A percentile compares a stretch with the other conserved stretches of the same genome.
Evolutionary conservation across 805 yeast genomes (phyloP).

Genomic region (Vanderwaltozyma tropicalis): DNA sequence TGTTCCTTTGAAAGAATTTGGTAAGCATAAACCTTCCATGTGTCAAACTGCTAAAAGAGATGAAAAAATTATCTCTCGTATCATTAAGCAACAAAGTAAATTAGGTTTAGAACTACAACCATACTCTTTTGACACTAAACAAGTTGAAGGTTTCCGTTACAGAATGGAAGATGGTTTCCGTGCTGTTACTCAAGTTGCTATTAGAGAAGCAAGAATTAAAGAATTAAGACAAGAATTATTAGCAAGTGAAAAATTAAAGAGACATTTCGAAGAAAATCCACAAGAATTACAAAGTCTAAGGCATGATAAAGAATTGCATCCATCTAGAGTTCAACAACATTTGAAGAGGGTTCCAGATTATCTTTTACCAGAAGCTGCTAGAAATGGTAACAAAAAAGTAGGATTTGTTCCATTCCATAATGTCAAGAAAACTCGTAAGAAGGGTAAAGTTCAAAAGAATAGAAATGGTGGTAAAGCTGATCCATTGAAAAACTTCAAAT

Average conservation of each 20-base stretch:
- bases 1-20: constrained; percentile 71
- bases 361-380: constrained; percentile 69
- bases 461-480: constrained; percentile 41
- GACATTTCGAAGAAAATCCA: constrained; percentile 96
- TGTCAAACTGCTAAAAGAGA: constrained; percentile 65
- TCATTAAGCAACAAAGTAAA: constrained; percentile 65
- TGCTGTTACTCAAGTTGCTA: constrained; percentile 79
- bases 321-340: constrained; percentile 72
- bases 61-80: constrained; percentile 72
- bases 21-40: constrained; percentile 76
- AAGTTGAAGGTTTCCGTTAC: constrained; percentile 91
- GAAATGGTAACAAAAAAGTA: constrained; percentile 43
- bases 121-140: constrained; percentile 81
- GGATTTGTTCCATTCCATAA: constrained; percentile 66
- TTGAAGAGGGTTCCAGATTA: constrained; percentile 89
- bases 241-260: constrained; percentile 78
- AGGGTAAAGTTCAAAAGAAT: constrained; percentile 33
- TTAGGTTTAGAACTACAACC: constrained; percentile 71
- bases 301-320: constrained; percentile 84
- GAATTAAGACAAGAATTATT: constrained; percentile 82
- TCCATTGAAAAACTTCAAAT: constrained; percentile 53
- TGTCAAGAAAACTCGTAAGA: constrained; percentile 29
- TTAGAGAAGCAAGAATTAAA: constrained; percentile 86
- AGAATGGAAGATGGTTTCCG: constrained; percentile 96
- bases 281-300: constrained; percentile 81